Evolutionary conservation across 2,329 filamentous ascomycete species (phyloP).

Genomic region (Beauveria rudraprayagi): DNA sequence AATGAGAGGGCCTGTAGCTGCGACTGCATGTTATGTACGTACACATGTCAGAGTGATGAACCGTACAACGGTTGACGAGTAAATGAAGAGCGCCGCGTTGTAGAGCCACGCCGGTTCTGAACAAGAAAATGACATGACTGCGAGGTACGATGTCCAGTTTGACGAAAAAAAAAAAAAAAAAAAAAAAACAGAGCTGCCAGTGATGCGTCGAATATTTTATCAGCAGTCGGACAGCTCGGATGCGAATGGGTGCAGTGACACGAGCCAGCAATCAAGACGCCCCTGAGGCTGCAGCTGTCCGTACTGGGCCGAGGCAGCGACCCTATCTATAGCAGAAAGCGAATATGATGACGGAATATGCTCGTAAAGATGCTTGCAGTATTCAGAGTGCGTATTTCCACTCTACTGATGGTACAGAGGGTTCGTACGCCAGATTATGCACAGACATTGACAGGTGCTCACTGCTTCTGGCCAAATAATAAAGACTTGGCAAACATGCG

Average conservation of each 20-base stretch:
- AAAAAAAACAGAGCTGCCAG: neutral
- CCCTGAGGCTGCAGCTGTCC: neutral
- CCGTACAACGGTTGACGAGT: slow-evolving; percentile 1
- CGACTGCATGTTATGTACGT: neutral
- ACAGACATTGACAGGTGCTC: no score
- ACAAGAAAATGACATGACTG: slow-evolving; percentile 1
- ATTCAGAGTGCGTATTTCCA: no score
- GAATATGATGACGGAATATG: neutral
- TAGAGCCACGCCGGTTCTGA: slow-evolving; percentile 1
- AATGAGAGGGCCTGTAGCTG: no score
- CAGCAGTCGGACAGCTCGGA: neutral
- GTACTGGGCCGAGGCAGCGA: neutral
- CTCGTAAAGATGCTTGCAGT: no score
- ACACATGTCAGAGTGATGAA: slow-evolving; percentile 3
- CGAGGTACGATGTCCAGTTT: neutral
- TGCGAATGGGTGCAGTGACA: neutral
- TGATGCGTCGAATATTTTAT: neutral
- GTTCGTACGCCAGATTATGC: no score
- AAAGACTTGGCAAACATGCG: no score
- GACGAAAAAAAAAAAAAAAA: no score
- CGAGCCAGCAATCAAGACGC: neutral
- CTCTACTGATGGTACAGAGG: no score
- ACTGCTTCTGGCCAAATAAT: no score
- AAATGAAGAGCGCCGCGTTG: neutral
- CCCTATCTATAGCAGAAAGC: neutral